A percentile compares a stretch with the other conserved stretches of the same genome.
Conservation (phyloP, 1,284 basidiomycete genomes). For the Ganoderma resinaceum region DNA sequence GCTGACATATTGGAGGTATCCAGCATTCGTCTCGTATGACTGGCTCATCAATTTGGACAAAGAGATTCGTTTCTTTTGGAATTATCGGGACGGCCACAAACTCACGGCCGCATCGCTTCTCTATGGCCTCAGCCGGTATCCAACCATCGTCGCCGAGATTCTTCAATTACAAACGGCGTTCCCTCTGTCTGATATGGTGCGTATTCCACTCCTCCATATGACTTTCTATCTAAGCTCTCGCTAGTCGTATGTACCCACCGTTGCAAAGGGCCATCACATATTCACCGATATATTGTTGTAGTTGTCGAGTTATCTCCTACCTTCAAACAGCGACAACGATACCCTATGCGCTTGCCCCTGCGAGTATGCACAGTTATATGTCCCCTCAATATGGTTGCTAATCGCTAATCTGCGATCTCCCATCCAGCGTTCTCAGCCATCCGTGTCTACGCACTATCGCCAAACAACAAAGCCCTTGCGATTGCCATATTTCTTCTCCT, state of each 20-base stretch:
- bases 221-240: background rate
- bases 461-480: background rate
- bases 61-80: background rate
- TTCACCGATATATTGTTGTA: background rate
- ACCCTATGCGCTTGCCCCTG: background rate
- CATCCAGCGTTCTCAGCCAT: background rate
- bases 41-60: constrained; percentile 1
- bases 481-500: background rate
- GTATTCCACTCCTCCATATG: too few relatives aligned
- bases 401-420: background rate
- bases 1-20: background rate
- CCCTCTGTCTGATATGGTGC: background rate
- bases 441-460: background rate
- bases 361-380: background rate
- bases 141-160: background rate
- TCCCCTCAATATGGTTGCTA: background rate
- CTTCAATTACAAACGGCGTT: background rate
- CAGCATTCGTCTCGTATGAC: background rate
- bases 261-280: background rate
- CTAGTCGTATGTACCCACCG: background rate
- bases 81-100: background rate
- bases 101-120: background rate
- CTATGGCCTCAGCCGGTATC: background rate
- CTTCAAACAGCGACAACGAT: background rate
- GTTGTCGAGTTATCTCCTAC: background rate